Percentiles rank a stretch among this genome's conserved stretches.
phyloP scores from a whole-genome alignment of 805 yeast genomes.

The Gaillardinia entomophila region DNA sequence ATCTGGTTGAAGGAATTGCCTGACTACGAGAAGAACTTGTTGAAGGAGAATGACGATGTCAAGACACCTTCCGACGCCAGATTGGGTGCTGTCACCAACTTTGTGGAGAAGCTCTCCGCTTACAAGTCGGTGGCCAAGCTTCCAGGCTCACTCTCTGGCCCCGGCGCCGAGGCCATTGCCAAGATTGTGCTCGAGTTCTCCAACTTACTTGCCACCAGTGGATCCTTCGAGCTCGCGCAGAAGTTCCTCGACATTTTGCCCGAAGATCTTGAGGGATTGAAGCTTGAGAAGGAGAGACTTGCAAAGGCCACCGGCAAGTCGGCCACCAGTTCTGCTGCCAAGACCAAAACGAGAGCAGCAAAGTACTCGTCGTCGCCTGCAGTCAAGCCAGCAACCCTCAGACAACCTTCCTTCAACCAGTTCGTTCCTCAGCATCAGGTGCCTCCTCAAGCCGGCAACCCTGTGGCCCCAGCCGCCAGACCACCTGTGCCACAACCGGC shows the following conservation, averaged over 20 bases:
- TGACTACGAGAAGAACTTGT: conserved; percentile 33
- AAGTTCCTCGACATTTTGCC: conserved; percentile 69
- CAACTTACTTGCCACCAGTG: conserved; percentile 70
- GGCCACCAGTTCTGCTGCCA: conserved; percentile 3
- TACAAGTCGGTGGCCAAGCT: conserved; percentile 49
- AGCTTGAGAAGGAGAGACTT: conserved; percentile 73
- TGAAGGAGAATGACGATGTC: conserved; percentile 41
- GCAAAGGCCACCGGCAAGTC: conserved; percentile 49
- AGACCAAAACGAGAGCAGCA: conserved; percentile 1
- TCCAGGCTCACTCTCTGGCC: conserved; percentile 31
- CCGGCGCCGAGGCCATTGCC: conserved; percentile 45
- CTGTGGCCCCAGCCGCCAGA: conserved; percentile 1
- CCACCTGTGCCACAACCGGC: not conserved
- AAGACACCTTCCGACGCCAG: conserved; percentile 76
- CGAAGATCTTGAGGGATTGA: conserved; percentile 62
- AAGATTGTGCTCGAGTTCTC: conserved; percentile 77
- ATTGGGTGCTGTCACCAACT: conserved; percentile 70
- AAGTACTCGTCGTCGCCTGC: not conserved
- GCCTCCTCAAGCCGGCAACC: not conserved
- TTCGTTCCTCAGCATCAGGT: not conserved
- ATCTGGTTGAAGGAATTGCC: conserved; percentile 79
- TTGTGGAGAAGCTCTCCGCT: conserved; percentile 78
- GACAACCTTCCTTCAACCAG: not conserved
- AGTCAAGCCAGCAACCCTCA: not conserved
- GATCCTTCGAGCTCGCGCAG: conserved; percentile 77